Evolutionary conservation across 768 basidiomycete species (phyloP), one percentile per base, ranked within the genome.

Genomic region (Chalciporus pseudorubinellus): DNA sequence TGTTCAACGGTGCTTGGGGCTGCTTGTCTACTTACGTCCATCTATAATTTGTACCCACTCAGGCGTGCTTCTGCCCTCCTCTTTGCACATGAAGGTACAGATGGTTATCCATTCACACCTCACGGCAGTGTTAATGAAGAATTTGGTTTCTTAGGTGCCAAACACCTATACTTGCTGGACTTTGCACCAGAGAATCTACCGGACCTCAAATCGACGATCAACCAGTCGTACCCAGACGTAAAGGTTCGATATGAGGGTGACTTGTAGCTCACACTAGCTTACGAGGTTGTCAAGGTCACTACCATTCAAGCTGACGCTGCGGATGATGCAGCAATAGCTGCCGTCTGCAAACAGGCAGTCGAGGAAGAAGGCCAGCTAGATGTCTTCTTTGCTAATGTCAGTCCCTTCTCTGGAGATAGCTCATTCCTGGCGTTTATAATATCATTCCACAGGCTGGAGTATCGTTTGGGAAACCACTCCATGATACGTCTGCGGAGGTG

Each of bases 301-400:
- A 78, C 75, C 11, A 61, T 87, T 29, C 80, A 85, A 63, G 93
- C 82, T 13, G 95, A 98, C 65, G 94, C 93, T 13, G 85, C 92
- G 18, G 84, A 92, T 62, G 85, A 92, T 47, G 59, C 69, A 12
- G 78, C 85, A 10, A 85, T 97, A 50, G 74, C 80, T 19, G 71
- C 69, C 6, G 66, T 93, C 1, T 92, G 93, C 66, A 72, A 85
- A 50, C 83, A 75, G 51, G 91, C 88, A 3, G 61, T 92, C 28
- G 70, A 79, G 39, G 92, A 97, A 53, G 86, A 95, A 64, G 92
- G 93, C 9, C 79, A 83, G 52, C 75, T 98, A 12, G 95, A 98
- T 59, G 84, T 95, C 56, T 97, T 97, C 77, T 98, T 94, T 65
- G 95, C 95, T 29, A 97, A 98, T 66, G 94, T 92, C 62, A 46